Evolutionary conservation across 768 basidiomycete species (phyloP).

Genomic region (Hygrophorus pudorinus): DNA sequence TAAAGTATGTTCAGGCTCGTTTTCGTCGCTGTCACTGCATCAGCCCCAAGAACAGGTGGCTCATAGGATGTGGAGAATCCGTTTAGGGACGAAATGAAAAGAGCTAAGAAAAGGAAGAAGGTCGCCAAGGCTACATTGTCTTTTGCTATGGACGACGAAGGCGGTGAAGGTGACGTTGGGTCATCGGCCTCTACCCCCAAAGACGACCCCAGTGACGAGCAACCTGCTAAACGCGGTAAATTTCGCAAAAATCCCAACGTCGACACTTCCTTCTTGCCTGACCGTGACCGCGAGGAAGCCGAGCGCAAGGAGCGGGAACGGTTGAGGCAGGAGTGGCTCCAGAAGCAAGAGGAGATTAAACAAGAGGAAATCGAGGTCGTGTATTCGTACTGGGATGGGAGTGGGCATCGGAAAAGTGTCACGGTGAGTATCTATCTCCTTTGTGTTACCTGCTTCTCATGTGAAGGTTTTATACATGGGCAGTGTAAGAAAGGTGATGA

Average conservation of each 20-base stretch:
- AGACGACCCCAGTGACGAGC: slow-evolving; percentile 34
- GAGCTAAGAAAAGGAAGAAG: slow-evolving; percentile 90
- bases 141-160: slow-evolving; percentile 84
- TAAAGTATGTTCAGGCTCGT: slow-evolving; percentile 61
- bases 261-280: slow-evolving; percentile 96
- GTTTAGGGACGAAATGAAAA: slow-evolving; percentile 83
- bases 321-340: slow-evolving; percentile 87
- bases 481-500: slow-evolving; percentile 98
- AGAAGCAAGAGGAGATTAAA: slow-evolving; percentile 50
- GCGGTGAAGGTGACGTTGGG: slow-evolving; percentile 33
- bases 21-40: slow-evolving; percentile 11
- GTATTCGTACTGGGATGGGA: slow-evolving; percentile 98
- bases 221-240: slow-evolving; percentile 59
- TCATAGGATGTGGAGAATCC: slow-evolving; percentile 72
- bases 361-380: slow-evolving; percentile 78
- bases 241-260: slow-evolving; percentile 93
- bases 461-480: not conserved
- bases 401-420: slow-evolving; percentile 90
- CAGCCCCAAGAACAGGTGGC: slow-evolving; percentile 33
- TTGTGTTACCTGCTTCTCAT: not conserved
- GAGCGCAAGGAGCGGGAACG: slow-evolving; percentile 86
- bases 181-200: slow-evolving; percentile 21
- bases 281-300: slow-evolving; percentile 91
- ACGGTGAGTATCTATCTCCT: slow-evolving; percentile 42
- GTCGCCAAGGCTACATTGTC: slow-evolving; percentile 80